These are phyloP conservation scores for Erigeron canadensis DNA, from an alignment of 129 eudicot species.

Conservation along the genomic window DNA sequence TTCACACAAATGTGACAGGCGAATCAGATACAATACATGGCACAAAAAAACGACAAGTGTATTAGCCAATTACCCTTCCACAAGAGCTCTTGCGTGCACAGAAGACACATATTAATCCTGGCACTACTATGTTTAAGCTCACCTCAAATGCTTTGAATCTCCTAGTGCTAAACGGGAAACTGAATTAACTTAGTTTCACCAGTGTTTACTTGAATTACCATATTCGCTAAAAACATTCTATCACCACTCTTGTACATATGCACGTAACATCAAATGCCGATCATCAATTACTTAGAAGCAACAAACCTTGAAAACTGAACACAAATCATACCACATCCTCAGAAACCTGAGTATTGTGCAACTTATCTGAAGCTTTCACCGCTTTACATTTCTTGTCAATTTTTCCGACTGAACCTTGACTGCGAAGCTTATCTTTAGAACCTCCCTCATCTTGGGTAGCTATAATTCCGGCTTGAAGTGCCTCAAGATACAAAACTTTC, in stretches of 20 bases:
- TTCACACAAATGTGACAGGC: not conserved
- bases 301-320: not conserved
- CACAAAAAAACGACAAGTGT: not conserved
- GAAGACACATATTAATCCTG: too few species aligned
- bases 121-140: too few species aligned
- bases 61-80: not conserved
- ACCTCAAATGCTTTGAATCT: too few species aligned
- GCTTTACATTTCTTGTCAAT: constrained; percentile 25
- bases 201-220: not conserved
- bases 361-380: constrained; percentile 23
- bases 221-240: not conserved
- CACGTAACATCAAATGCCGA: not conserved
- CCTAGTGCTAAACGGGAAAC: too few species aligned
- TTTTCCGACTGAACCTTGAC: constrained; percentile 32
- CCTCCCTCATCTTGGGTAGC: constrained; percentile 33
- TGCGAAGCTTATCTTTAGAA: constrained; percentile 32
- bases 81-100: too few species aligned
- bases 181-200: too few species aligned
- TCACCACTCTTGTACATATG: too few species aligned
- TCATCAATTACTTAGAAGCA: not conserved
- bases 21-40: not conserved
- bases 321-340: constrained; percentile 37
- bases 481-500: constrained; percentile 73
- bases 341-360: constrained; percentile 7
- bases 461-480: constrained; percentile 56